phyloP scores from a whole-genome alignment of 805 yeast species.

The Candida montana region DNA sequence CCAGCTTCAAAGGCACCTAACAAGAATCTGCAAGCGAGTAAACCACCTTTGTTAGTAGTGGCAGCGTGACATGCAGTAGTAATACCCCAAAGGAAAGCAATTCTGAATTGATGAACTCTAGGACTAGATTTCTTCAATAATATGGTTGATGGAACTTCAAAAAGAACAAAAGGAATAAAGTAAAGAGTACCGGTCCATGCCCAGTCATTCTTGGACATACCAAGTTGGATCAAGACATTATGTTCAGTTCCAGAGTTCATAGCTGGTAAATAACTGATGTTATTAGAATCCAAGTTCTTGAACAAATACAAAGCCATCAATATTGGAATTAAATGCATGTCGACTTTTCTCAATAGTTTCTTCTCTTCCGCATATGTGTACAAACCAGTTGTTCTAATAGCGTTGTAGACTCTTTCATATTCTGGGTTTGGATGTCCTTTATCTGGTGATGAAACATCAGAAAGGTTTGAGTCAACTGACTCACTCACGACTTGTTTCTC shows the following conservation, averaged over 20 bases:
- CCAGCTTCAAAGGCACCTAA: constrained; percentile 21
- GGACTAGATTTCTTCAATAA: constrained; percentile 15
- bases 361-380: constrained; percentile 7
- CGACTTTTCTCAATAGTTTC: constrained; percentile 13
- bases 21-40: constrained; percentile 14
- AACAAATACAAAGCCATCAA: constrained; percentile 12
- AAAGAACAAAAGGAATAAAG: constrained; percentile 16
- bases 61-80: constrained; percentile 15
- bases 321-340: constrained; percentile 13
- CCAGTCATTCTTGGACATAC: constrained; percentile 11
- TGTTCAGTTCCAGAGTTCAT: constrained; percentile 6
- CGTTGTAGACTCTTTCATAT: background rate
- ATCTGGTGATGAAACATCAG: background rate
- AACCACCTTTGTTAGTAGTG: constrained; percentile 11
- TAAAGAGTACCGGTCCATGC: constrained; percentile 13
- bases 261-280: constrained; percentile 13
- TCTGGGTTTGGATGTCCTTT: background rate
- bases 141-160: constrained; percentile 18
- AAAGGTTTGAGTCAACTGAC: background rate
- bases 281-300: constrained; percentile 18
- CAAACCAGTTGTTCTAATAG: constrained; percentile 9
- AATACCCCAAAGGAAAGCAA: constrained; percentile 15
- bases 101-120: constrained; percentile 11
- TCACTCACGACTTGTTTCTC: background rate
- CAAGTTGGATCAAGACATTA: constrained; percentile 9